These are phyloP conservation scores for Ustilago trichophora DNA, from an alignment of 1,284 basidiomycete species.

Conservation along the genomic window DNA sequence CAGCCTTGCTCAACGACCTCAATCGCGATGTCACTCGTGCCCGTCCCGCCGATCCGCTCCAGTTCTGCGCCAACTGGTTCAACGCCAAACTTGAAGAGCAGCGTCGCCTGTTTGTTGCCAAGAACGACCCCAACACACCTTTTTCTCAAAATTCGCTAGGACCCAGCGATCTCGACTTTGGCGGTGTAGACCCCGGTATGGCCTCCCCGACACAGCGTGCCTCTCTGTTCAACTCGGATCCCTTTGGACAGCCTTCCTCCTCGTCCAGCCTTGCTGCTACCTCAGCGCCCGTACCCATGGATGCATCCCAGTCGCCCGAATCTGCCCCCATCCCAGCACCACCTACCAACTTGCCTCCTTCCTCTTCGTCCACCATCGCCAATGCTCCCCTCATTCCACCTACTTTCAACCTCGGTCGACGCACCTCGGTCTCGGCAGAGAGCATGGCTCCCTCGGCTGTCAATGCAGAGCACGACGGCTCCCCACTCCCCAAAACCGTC, in stretches of 20 bases:
- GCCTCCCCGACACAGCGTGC: conserved; percentile 44
- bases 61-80: conserved; percentile 97
- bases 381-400: conserved; percentile 66
- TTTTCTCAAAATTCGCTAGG: conserved; percentile 51
- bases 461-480: conserved; percentile 20
- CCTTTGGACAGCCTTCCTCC: conserved; percentile 14
- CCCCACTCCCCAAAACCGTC: conserved; percentile 42
- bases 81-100: conserved; percentile 85
- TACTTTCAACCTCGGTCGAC: conserved; percentile 81
- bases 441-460: conserved; percentile 77
- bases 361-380: conserved; percentile 1
- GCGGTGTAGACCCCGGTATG: conserved; percentile 18
- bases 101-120: conserved; percentile 73
- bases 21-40: conserved; percentile 84
- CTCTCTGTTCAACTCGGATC: conserved; percentile 36
- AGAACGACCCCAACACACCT: conserved; percentile 8
- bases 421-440: conserved; percentile 96
- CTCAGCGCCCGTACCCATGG: conserved; percentile 20
- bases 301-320: conserved; percentile 17
- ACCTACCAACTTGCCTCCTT: conserved; percentile 9
- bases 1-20: conserved; percentile 78
- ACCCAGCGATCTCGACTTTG: conserved; percentile 23
- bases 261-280: not conserved
- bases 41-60: conserved; percentile 86
- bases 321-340: conserved; percentile 8